Conservation (phyloP, 192 early-diverging fungal genomes). For the Coemansia javaensis region DNA sequence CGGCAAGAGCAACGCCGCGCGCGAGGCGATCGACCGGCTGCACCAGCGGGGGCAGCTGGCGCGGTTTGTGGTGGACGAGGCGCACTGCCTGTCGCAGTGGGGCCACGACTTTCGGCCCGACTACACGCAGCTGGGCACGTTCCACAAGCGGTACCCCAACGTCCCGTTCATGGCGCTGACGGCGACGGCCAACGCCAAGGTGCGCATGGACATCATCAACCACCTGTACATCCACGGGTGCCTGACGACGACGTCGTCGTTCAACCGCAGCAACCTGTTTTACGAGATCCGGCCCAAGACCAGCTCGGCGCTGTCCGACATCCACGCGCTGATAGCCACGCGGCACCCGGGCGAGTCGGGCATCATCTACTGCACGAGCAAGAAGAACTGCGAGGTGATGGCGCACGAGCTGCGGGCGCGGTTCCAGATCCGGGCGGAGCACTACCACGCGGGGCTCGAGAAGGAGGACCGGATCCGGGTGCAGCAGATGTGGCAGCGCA, state of each 20-base stretch:
- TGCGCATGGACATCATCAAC: constrained; percentile 74
- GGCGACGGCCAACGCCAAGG: constrained; percentile 88
- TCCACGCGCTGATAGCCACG: constrained; percentile 63
- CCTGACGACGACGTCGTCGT: constrained; percentile 71
- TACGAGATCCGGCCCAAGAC: constrained; percentile 67
- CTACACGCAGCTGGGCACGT: constrained; percentile 70
- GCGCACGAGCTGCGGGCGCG: constrained; percentile 62
- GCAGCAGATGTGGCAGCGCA: constrained; percentile 80
- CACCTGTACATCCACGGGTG: constrained; percentile 69
- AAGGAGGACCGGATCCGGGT: constrained; percentile 69
- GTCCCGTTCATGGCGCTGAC: constrained; percentile 93
- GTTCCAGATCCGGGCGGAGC: constrained; percentile 57
- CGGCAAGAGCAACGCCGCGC: constrained; percentile 57
- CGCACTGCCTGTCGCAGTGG: constrained; percentile 95
- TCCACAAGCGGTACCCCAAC: constrained; percentile 64
- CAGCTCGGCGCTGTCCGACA: constrained; percentile 61
- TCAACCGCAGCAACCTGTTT: constrained; percentile 84
- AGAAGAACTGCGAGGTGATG: constrained; percentile 74
- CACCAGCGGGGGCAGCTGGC: constrained; percentile 63
- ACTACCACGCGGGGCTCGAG: constrained; percentile 88
- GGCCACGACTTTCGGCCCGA: constrained; percentile 97
- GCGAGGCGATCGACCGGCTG: constrained; percentile 53
- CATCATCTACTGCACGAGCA: constrained; percentile 89
- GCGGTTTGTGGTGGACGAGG: constrained; percentile 94
- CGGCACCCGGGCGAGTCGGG: constrained; percentile 66